These are phyloP conservation scores for Striga asiatica DNA, from an alignment of 257 asterid genomes.

Conservation along the genomic window DNA sequence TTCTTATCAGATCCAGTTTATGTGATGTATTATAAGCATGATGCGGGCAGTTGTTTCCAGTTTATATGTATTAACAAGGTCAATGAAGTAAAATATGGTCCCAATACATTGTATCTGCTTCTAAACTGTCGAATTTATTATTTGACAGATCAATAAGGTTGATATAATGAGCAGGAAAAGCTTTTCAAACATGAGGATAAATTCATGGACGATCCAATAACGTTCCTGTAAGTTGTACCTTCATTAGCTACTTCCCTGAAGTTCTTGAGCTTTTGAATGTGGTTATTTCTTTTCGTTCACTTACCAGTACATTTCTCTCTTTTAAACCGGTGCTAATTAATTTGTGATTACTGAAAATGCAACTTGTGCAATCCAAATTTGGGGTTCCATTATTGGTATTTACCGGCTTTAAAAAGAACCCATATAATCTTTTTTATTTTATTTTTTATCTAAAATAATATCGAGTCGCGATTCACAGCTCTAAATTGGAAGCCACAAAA, in stretches of 20 bases:
- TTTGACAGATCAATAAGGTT: too few relatives aligned
- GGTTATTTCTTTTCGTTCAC: not conserved
- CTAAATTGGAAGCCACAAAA: not conserved
- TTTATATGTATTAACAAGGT: too few relatives aligned
- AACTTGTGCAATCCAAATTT: not conserved
- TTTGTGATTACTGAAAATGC: not conserved
- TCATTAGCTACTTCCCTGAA: not conserved
- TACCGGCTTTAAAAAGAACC: too few relatives aligned
- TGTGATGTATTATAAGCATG: too few relatives aligned
- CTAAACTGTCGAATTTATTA: too few relatives aligned
- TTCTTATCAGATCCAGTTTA: not conserved
- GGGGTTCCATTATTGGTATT: not conserved
- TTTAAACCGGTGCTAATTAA: not conserved
- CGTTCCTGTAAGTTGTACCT: conserved; percentile 5
- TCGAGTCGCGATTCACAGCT: not conserved
- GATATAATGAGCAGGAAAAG: too few relatives aligned
- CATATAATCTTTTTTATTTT: not conserved
- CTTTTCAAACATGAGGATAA: not conserved
- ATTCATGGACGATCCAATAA: not conserved
- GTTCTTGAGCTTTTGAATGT: not conserved
- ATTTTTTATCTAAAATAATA: not conserved
- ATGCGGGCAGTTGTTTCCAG: too few relatives aligned
- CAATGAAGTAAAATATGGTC: too few relatives aligned
- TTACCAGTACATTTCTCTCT: not conserved
- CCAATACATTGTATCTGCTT: too few relatives aligned